Evolutionary conservation across 2,329 filamentous ascomycete species (phyloP).

Genomic region (Tolypocladium paradoxum): DNA sequence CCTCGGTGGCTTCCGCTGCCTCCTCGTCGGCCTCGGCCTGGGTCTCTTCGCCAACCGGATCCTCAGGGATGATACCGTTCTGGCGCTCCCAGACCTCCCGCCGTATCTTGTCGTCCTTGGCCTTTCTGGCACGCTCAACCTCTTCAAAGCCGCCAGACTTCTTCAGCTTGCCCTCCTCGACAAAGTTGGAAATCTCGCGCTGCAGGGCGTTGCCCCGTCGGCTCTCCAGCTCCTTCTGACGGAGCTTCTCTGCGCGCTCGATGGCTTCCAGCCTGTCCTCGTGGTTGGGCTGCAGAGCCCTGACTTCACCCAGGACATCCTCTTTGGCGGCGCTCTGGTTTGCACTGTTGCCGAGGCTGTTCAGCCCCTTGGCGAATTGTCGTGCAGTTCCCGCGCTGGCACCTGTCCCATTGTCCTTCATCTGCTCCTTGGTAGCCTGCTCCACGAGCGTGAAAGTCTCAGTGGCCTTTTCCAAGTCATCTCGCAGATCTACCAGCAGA

Average conservation of each 20-base stretch:
- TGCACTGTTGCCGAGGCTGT: conserved; percentile 38
- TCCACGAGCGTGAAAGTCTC: conserved; percentile 93
- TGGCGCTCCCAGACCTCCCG: conserved; percentile 65
- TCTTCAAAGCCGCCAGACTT: conserved; percentile 95
- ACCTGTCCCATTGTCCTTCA: conserved; percentile 57
- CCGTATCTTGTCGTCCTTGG: conserved; percentile 78
- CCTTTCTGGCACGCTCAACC: conserved; percentile 70
- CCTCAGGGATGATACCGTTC: conserved; percentile 43
- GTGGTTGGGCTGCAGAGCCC: conserved; percentile 88
- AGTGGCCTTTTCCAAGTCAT: conserved; percentile 88
- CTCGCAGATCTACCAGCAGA: conserved; percentile 79
- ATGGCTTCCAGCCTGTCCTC: conserved; percentile 90
- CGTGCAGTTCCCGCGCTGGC: conserved; percentile 39
- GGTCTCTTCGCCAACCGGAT: conserved; percentile 28
- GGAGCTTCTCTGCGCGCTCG: conserved; percentile 85
- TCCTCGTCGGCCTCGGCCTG: conserved; percentile 12
- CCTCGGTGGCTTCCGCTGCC: conserved; percentile 5
- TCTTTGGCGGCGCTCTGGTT: conserved; percentile 82
- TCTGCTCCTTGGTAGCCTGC: conserved; percentile 96
- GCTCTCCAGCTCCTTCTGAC: conserved; percentile 77
- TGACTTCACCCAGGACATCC: conserved; percentile 82
- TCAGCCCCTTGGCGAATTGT: conserved; percentile 44
- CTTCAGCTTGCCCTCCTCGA: conserved; percentile 83
- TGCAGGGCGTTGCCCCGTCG: conserved; percentile 67
- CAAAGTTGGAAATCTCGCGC: conserved; percentile 75